Conservation (phyloP, 805 yeast species). For the Sungouiozyma intestinalis region DNA sequence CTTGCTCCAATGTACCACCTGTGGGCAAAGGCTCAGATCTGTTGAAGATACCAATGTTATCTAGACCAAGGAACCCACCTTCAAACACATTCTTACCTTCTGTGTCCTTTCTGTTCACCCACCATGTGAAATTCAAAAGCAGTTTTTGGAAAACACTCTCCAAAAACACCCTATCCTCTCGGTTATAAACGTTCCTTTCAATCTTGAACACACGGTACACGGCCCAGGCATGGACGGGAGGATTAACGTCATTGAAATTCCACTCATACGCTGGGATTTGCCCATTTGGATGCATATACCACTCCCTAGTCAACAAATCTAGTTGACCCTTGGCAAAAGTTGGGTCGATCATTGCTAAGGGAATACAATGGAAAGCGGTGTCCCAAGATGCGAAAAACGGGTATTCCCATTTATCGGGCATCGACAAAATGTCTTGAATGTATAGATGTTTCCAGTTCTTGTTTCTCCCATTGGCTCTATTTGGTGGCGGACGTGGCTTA, state of each 20-base stretch:
- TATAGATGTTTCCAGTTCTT: slow-evolving; percentile 83
- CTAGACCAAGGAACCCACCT: slow-evolving; percentile 90
- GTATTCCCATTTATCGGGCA: slow-evolving; percentile 95
- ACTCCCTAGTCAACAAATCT: slow-evolving; percentile 77
- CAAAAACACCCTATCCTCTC: slow-evolving; percentile 69
- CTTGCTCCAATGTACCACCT: slow-evolving; percentile 84
- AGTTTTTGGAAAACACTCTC: slow-evolving; percentile 88
- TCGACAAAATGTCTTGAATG: slow-evolving; percentile 75
- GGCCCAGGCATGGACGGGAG: slow-evolving; percentile 97
- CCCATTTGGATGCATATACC: slow-evolving; percentile 98
- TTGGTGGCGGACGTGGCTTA: slow-evolving; percentile 63
- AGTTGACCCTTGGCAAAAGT: slow-evolving; percentile 83
- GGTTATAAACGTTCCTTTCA: slow-evolving; percentile 78
- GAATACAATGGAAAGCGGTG: slow-evolving; percentile 89
- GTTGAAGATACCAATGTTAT: slow-evolving; percentile 86
- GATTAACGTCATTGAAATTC: slow-evolving; percentile 91
- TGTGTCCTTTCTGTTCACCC: slow-evolving; percentile 87
- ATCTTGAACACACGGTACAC: slow-evolving; percentile 80
- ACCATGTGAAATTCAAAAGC: slow-evolving; percentile 87
- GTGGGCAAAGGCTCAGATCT: slow-evolving; percentile 90
- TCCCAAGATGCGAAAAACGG: slow-evolving; percentile 98
- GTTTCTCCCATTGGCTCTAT: slow-evolving; percentile 79
- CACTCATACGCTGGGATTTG: slow-evolving; percentile 95
- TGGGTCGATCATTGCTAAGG: slow-evolving; percentile 88
- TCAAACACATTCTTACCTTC: slow-evolving; percentile 86